Evolutionary conservation across 176 grass and related monocot species (phyloP).

Genomic region (Cocos nucifera): DNA sequence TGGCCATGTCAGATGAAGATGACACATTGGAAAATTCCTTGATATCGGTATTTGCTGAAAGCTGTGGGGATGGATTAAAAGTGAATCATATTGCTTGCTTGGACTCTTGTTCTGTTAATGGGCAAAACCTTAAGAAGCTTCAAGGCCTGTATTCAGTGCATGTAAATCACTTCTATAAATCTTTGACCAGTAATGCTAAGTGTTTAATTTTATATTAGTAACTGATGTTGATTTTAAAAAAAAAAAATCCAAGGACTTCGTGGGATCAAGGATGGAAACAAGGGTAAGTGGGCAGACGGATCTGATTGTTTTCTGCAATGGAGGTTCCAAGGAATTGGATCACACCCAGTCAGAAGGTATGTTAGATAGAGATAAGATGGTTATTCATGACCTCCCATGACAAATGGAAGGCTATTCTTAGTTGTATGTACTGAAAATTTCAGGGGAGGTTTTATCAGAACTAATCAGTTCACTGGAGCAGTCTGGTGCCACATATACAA

Average conservation of each 20-base stretch:
- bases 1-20: constrained; percentile 42
- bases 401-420: not conserved
- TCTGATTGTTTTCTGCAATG: constrained; percentile 56
- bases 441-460: constrained; percentile 71
- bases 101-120: constrained; percentile 31
- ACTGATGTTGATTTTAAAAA: too few relatives aligned
- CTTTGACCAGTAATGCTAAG: too few relatives aligned
- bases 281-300: constrained; percentile 35
- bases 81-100: constrained; percentile 41
- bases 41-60: constrained; percentile 59
- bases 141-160: constrained; percentile 41
- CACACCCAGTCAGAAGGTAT: constrained; percentile 63
- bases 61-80: constrained; percentile 45
- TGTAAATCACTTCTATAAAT: constrained; percentile 26
- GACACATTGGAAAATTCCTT: constrained; percentile 66
- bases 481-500: constrained; percentile 50
- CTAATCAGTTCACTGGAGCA: constrained; percentile 40
- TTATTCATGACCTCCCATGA: constrained; percentile 7
- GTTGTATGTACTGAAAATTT: not conserved
- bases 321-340: constrained; percentile 36
- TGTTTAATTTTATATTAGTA: too few relatives aligned
- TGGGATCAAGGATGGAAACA: constrained; percentile 30
- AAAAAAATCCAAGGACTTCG: constrained; percentile 41
- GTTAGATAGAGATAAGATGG: constrained; percentile 6
- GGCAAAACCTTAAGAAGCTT: constrained; percentile 42